Conservation (phyloP, 1,284 basidiomycete genomes). For the Apiotrichum laibachii region DNA sequence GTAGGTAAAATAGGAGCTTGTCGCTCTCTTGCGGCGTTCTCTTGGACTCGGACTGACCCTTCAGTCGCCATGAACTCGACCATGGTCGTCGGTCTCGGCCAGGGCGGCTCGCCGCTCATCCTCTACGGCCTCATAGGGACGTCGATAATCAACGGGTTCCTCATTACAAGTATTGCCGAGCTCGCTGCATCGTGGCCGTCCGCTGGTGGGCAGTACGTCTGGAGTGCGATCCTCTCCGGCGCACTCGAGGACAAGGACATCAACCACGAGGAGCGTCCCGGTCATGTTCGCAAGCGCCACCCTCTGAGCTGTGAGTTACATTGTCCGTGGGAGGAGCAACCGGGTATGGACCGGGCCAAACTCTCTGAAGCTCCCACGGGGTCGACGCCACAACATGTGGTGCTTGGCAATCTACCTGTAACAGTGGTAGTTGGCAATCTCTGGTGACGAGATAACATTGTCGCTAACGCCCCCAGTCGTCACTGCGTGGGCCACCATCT, state of each 20-base stretch:
- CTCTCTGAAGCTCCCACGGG: no score
- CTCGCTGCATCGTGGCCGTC: conserved; percentile 13
- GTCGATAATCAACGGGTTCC: conserved; percentile 11
- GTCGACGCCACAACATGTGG: no score
- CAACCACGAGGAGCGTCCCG: no score
- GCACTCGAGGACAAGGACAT: neutral
- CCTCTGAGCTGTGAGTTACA: no score
- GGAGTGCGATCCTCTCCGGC: conserved; percentile 11
- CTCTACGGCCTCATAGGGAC: conserved; percentile 16
- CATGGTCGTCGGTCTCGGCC: conserved; percentile 17
- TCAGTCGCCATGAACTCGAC: conserved; percentile 15
- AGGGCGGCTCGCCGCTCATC: conserved; percentile 14
- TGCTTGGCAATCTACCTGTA: no score
- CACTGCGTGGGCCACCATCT: conserved; percentile 20
- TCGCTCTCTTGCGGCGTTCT: no score
- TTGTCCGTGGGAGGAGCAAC: no score
- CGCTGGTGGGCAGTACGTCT: conserved; percentile 17
- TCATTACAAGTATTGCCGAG: conserved; percentile 13
- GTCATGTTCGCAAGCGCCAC: no score
- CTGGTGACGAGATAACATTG: no score
- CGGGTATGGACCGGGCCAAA: no score
- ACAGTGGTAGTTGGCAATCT: neutral
- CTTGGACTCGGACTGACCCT: no score
- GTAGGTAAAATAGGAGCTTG: no score
- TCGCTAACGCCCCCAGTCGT: conserved; percentile 5